Evolutionary conservation across 768 basidiomycete genomes (phyloP).

Genomic region (Dacryopinax primogenitus): DNA sequence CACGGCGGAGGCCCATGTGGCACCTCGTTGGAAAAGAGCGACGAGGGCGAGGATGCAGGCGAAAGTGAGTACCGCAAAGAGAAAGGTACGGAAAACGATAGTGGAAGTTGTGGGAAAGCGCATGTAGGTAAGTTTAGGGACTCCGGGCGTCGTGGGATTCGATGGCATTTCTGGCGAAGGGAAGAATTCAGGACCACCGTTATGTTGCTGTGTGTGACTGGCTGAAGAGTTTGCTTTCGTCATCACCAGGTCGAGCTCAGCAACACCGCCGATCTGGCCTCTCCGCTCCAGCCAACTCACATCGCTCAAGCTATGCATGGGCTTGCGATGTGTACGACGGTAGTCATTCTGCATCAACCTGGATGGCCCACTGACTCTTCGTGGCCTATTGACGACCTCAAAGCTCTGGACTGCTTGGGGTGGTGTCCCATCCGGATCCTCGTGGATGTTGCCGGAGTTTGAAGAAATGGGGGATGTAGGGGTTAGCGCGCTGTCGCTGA

Average conservation of each 20-base stretch:
- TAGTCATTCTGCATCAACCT: not conserved
- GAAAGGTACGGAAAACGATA: slow-evolving; percentile 41
- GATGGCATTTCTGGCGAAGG: slow-evolving; percentile 28
- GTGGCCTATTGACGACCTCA: slow-evolving; percentile 39
- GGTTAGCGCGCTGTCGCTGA: slow-evolving; percentile 1
- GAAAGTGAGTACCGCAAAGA: slow-evolving; percentile 37
- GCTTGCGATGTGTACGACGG: slow-evolving; percentile 8
- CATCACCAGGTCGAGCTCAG: slow-evolving; percentile 59
- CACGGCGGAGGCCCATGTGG: slow-evolving; percentile 44
- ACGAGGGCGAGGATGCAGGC: slow-evolving; percentile 41
- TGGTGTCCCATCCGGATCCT: not conserved
- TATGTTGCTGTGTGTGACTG: not conserved
- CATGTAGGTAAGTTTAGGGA: slow-evolving; percentile 34
- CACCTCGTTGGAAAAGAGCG: slow-evolving; percentile 46
- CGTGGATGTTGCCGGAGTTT: not conserved
- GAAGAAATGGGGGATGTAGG: not conserved
- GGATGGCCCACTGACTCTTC: not conserved
- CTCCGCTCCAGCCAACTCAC: slow-evolving; percentile 68
- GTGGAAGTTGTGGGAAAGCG: not conserved
- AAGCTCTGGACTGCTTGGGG: slow-evolving; percentile 21
- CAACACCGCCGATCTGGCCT: slow-evolving; percentile 51
- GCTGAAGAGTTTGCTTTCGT: slow-evolving; percentile 16
- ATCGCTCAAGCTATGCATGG: slow-evolving; percentile 49
- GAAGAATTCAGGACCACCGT: not conserved
- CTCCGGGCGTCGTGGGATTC: slow-evolving; percentile 36